Conservation (phyloP, 768 basidiomycete species). For the Trametes villosa region DNA sequence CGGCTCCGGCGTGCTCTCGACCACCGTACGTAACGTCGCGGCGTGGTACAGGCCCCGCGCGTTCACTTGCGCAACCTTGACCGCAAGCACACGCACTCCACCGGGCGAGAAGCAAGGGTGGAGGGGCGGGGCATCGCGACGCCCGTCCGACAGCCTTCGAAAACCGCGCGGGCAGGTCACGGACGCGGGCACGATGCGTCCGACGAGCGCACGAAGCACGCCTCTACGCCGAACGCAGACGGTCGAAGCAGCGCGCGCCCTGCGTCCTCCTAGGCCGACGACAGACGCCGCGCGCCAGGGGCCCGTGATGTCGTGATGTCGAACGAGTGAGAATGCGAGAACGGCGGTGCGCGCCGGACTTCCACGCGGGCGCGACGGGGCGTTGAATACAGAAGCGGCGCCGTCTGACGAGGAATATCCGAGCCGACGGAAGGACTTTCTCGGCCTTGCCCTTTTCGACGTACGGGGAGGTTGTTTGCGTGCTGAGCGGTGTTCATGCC, state of each 20-base stretch:
- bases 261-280: neutral
- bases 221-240: neutral
- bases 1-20: too few species aligned
- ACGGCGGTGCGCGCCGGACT: slow-evolving; percentile 15
- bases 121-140: neutral
- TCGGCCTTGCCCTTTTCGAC: neutral
- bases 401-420: slow-evolving; percentile 17
- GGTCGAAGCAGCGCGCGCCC: neutral
- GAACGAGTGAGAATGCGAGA: slow-evolving; percentile 16
- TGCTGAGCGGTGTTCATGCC: neutral
- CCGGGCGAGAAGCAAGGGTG: neutral
- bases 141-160: neutral
- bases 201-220: slow-evolving; percentile 18
- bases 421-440: neutral
- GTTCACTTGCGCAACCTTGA: neutral
- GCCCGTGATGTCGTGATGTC: slow-evolving; percentile 7
- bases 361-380: slow-evolving; percentile 8
- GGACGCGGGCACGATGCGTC: slow-evolving; percentile 5
- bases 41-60: neutral
- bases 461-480: too few species aligned
- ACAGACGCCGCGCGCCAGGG: neutral
- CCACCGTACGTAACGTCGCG: neutral
- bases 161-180: neutral
- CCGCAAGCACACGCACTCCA: slow-evolving; percentile 9
- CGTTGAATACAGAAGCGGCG: slow-evolving; percentile 16